Percentiles rank a stretch among this genome's conserved stretches.
phyloP scores from a whole-genome alignment of 1,284 basidiomycete genomes.

The Mycena sp. region DNA sequence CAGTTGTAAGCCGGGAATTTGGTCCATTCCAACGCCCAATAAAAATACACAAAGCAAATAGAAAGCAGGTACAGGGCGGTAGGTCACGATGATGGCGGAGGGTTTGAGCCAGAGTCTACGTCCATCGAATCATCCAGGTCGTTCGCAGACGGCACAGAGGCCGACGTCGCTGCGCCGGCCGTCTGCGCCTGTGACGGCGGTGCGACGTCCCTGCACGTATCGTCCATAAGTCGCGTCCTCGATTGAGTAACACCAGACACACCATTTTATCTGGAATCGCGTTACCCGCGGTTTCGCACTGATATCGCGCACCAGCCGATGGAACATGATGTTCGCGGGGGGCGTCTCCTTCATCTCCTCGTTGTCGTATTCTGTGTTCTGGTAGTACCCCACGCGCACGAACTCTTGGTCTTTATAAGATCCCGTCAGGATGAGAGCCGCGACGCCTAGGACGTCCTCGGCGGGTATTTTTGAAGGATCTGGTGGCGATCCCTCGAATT shows the following conservation, averaged over 20 bases:
- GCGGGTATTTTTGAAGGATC: conserved; percentile 80
- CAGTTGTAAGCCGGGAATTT: neutral
- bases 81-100: neutral
- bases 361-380: conserved; percentile 98
- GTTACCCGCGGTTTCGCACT: conserved; percentile 96
- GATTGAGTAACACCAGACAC: conserved; percentile 38
- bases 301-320: conserved; percentile 87
- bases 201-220: conserved; percentile 68
- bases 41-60: conserved; percentile 25
- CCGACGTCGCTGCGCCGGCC: conserved; percentile 77
- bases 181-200: conserved; percentile 59
- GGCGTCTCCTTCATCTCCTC: conserved; percentile 87
- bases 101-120: conserved; percentile 13
- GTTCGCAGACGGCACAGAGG: conserved; percentile 82
- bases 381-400: conserved; percentile 98
- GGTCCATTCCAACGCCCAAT: neutral
- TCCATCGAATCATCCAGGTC: conserved; percentile 56
- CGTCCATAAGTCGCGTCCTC: neutral
- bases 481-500: conserved; percentile 87
- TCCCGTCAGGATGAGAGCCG: conserved; percentile 92
- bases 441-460: conserved; percentile 89
- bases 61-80: neutral
- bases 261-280: conserved; percentile 89
- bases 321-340: conserved; percentile 77
- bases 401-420: conserved; percentile 96